Conservation (phyloP, 495 filamentous ascomycete genomes). For the Entonaema liquescens region DNA sequence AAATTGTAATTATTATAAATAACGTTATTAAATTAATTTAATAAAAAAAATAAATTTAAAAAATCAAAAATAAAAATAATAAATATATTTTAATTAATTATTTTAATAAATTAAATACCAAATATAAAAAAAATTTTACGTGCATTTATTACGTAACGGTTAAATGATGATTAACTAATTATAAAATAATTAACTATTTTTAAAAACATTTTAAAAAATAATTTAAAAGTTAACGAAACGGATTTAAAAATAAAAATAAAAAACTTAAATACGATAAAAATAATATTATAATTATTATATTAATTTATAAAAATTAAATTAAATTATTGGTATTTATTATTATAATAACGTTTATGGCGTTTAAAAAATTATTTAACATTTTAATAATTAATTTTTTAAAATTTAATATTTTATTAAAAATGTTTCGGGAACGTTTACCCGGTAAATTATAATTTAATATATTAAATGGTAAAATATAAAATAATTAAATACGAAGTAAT, state of each 20-base stretch:
- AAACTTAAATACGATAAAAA: too few relatives aligned
- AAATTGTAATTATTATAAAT: background rate
- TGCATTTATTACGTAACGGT: background rate
- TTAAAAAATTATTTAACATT: too few relatives aligned
- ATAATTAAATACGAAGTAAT: background rate
- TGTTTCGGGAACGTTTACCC: too few relatives aligned
- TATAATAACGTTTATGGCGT: too few relatives aligned
- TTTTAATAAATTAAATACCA: background rate
- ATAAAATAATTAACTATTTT: too few relatives aligned
- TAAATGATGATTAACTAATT: background rate
- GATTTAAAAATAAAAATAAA: background rate
- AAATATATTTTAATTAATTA: conserved; percentile 13
- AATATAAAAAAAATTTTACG: background rate
- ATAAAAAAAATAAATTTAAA: conserved; percentile 9
- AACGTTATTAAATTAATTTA: background rate
- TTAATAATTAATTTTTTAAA: background rate
- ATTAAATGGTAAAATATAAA: too few relatives aligned
- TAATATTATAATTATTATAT: too few relatives aligned
- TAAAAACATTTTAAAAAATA: too few relatives aligned
- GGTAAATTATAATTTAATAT: background rate
- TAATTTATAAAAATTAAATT: too few relatives aligned
- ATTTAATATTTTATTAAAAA: background rate
- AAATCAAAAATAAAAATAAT: conserved; percentile 7
- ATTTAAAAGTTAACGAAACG: too few relatives aligned
- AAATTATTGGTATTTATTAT: too few relatives aligned